phyloP scores from a whole-genome alignment of 108 stramenopile species.

The Thalassiosira profunda region DNA sequence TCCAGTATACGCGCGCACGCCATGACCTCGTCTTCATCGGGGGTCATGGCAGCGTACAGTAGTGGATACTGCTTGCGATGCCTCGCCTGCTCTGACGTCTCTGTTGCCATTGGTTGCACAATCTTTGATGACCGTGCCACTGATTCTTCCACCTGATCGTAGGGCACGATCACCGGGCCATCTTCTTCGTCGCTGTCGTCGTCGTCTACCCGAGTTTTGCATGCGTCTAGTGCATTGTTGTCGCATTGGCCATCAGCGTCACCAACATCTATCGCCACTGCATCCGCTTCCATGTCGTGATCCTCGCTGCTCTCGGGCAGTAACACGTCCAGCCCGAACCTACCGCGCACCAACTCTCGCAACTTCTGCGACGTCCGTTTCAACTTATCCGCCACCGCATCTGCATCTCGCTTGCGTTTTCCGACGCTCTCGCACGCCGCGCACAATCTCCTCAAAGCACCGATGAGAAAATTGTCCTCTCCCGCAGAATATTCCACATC shows the following conservation, averaged over 20 bases:
- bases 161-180: slow-evolving; percentile 73
- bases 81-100: background rate
- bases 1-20: slow-evolving; percentile 83
- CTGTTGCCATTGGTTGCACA: background rate
- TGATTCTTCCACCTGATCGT: slow-evolving; percentile 66
- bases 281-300: slow-evolving; percentile 26
- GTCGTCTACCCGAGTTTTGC: background rate
- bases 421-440: slow-evolving; percentile 8
- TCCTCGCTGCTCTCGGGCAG: slow-evolving; percentile 7
- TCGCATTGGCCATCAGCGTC: background rate
- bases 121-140: slow-evolving; percentile 45
- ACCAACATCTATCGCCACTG: slow-evolving; percentile 1
- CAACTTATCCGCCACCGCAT: slow-evolving; percentile 1
- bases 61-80: slow-evolving; percentile 64
- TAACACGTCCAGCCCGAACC: slow-evolving; percentile 27
- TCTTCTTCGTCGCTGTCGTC: slow-evolving; percentile 68
- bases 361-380: slow-evolving; percentile 7
- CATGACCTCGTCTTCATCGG: slow-evolving; percentile 88
- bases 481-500: slow-evolving; percentile 69
- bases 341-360: slow-evolving; percentile 4
- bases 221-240: background rate
- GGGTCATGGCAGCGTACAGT: slow-evolving; percentile 70
- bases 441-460: slow-evolving; percentile 47
- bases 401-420: slow-evolving; percentile 1
- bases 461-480: slow-evolving; percentile 70